Conservation (phyloP, 352 stramenopile species). For the Phytopythium ostracodes region DNA sequence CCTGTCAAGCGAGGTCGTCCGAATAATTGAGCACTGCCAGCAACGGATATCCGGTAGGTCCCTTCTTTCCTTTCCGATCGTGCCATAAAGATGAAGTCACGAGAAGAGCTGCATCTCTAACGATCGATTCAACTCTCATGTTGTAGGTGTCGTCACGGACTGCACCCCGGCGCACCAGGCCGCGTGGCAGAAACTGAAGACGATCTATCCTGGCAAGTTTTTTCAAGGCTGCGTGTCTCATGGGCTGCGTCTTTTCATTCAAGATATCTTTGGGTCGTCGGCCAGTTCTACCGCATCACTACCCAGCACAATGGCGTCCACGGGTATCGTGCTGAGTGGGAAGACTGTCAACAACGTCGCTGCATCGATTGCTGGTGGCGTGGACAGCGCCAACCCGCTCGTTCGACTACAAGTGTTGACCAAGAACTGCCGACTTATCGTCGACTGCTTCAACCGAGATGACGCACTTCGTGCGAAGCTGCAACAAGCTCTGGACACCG, state of each 20-base stretch:
- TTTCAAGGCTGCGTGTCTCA: conserved; percentile 28
- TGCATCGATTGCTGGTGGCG: background rate
- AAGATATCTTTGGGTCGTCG: conserved; percentile 17
- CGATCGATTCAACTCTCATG: background rate
- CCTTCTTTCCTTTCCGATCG: too few relatives aligned
- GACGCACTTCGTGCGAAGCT: background rate
- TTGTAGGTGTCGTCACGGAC: conserved; percentile 19
- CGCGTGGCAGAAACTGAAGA: conserved; percentile 21
- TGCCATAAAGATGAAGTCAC: background rate
- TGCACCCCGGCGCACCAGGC: conserved; percentile 14
- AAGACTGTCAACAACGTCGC: background rate
- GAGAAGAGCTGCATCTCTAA: background rate
- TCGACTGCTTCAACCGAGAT: conserved; percentile 11
- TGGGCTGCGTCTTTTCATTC: conserved; percentile 17
- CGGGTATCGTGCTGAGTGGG: background rate
- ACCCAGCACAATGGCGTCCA: background rate
- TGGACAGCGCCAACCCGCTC: conserved; percentile 5
- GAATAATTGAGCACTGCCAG: conserved; percentile 5
- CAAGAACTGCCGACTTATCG: conserved; percentile 14
- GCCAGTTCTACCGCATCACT: background rate
- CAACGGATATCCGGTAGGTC: conserved; percentile 10
- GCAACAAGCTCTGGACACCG: background rate
- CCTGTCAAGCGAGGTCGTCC: conserved; percentile 10
- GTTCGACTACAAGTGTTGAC: conserved; percentile 10
- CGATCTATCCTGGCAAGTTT: conserved; percentile 16